Evolutionary conservation across 164 flowering plant genomes (phyloP), one percentile per base, ranked within the genome.

Genomic region (Magnolia kwangsiensis): DNA sequence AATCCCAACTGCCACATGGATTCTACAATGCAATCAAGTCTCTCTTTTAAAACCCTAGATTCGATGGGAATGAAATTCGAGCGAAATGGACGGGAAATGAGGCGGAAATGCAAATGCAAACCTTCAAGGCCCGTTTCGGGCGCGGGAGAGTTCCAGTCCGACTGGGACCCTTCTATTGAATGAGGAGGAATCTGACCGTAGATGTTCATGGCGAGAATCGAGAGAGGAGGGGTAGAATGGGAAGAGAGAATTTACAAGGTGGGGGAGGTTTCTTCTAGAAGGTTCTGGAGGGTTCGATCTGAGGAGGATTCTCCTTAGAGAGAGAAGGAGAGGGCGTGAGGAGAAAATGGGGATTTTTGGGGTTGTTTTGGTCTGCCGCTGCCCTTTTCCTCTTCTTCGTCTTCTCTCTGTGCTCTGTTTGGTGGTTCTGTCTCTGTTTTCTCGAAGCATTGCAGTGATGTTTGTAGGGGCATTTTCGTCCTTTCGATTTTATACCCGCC

Each of bases 81-180:
- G 18, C 50, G 51, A 68, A 68, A 29, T 7, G 19, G 13, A 11
- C 29, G 71, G 8, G 19, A 70, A 76, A 70, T 37, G 24, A 37
- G 76, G 61, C 71, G 2, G 77, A 8, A n/a, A 9, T 18, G 50
- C 14, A 13, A 27, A 78, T 51, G 2, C 14, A 76, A 20, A 91
- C 97, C 97, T 89, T 89, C 92, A 23, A 91, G 82, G 20, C 91
- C 90, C 13, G 92, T 78, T 37, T 86, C 89, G 0, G 79, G 70
- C 16, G 59, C 78, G 51, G 86, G 83, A 50, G 76, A 31, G 24
- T 77, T 79, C 91, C 91, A 87, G 24, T 82, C 85, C 72, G 76
- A n/a, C 59, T 82, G 81, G 13, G 85, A 75, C 75, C 88, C 92
- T 68, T 81, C 86, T 79, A 83, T 80, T 14, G 68, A 75, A 55